A percentile compares a stretch with the other conserved stretches of the same genome.
phyloP scores from a whole-genome alignment of 2,329 filamentous ascomycete genomes.

The Arthrobotrys megalospora region DNA sequence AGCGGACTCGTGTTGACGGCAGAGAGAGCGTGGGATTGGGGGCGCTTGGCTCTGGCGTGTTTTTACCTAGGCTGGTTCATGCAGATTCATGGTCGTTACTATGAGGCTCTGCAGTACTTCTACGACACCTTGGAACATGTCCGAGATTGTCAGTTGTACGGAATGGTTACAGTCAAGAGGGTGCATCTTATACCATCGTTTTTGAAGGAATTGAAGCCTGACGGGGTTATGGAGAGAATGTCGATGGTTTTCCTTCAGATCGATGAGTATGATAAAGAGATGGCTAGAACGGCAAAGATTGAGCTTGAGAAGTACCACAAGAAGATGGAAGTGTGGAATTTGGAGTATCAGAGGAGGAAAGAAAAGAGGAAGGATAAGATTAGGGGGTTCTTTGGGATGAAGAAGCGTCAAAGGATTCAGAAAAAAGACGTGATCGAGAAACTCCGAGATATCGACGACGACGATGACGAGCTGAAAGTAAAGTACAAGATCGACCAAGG shows the following conservation, averaged over 20 bases:
- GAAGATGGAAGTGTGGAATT: background rate
- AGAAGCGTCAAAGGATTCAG: background rate
- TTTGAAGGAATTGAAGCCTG: constrained; percentile 6
- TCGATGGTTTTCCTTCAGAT: background rate
- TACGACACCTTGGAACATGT: constrained; percentile 16
- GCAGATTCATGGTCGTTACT: background rate
- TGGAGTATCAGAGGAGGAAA: background rate
- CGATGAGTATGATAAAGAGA: background rate
- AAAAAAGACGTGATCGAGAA: background rate
- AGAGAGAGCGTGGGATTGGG: background rate
- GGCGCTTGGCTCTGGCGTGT: constrained; percentile 1
- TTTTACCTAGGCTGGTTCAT: constrained; percentile 30
- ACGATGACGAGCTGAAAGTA: background rate
- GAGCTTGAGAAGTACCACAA: background rate
- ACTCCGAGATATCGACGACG: background rate
- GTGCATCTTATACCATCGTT: constrained; percentile 26
- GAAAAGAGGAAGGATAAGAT: background rate
- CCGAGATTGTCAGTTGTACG: constrained; percentile 18
- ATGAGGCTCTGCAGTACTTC: constrained; percentile 25
- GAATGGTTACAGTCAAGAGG: background rate
- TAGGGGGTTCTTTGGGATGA: background rate
- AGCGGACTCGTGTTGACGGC: background rate
- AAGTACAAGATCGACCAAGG: constrained; percentile 53
- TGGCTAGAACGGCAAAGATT: background rate
- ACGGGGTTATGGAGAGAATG: background rate